A percentile compares a stretch with the other conserved stretches of the same genome.
Conservation (phyloP, 352 stramenopile genomes). For the Globisporangium recalcitrans region DNA sequence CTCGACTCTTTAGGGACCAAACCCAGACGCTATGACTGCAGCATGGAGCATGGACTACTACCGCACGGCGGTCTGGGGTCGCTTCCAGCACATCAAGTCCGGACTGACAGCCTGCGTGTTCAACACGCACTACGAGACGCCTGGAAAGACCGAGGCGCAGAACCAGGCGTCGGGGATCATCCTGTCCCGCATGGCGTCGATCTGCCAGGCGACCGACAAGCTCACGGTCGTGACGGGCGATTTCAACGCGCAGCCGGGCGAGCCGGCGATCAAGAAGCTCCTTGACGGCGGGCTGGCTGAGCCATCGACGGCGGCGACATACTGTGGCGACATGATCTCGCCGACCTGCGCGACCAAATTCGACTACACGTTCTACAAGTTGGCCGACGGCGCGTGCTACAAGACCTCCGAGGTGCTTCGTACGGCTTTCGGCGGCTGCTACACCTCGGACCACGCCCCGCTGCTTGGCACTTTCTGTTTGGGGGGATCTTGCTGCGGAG, state of each 20-base stretch:
- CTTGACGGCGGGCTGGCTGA: slow-evolving; percentile 41
- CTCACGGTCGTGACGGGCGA: slow-evolving; percentile 60
- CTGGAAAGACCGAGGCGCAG: slow-evolving; percentile 67
- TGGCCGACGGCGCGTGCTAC: slow-evolving; percentile 40
- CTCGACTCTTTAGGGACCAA: slow-evolving; percentile 21
- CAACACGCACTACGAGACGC: slow-evolving; percentile 83
- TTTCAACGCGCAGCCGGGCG: slow-evolving; percentile 61
- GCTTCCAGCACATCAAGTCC: slow-evolving; percentile 61
- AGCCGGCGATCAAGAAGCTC: slow-evolving; percentile 54
- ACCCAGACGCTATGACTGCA: slow-evolving; percentile 42
- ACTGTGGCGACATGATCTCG: slow-evolving; percentile 63
- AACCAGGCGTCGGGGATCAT: slow-evolving; percentile 63
- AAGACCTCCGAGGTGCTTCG: slow-evolving; percentile 51
- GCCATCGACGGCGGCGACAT: slow-evolving; percentile 41
- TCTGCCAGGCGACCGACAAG: slow-evolving; percentile 57
- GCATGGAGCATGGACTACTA: slow-evolving; percentile 73
- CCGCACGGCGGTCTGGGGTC: slow-evolving; percentile 59
- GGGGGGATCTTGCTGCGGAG: slow-evolving; percentile 47
- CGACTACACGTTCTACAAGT: slow-evolving; percentile 51
- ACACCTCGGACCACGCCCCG: slow-evolving; percentile 71
- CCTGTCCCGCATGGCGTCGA: slow-evolving; percentile 31
- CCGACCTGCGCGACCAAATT: slow-evolving; percentile 61
- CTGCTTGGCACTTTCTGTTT: slow-evolving; percentile 55
- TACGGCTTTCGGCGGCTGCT: slow-evolving; percentile 59
- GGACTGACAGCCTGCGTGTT: slow-evolving; percentile 63